phyloP scores from a whole-genome alignment of 768 basidiomycete genomes.

The Hygrophorus pudorinus region DNA sequence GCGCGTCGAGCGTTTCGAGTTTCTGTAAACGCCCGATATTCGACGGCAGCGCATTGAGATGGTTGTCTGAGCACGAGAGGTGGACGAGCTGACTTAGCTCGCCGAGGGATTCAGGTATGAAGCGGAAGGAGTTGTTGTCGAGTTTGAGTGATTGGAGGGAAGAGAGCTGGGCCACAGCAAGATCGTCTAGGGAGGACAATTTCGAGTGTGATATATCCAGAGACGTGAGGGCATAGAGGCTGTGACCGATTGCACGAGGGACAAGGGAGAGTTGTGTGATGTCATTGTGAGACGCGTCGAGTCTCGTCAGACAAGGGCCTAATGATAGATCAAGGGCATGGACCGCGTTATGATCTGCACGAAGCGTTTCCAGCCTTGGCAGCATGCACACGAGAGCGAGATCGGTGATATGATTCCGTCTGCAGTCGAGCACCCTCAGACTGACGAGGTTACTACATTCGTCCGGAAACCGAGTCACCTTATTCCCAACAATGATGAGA shows the following conservation, averaged over 20 bases:
- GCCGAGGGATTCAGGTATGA: constrained; percentile 77
- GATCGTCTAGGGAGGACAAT: constrained; percentile 72
- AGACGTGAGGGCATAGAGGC: constrained; percentile 47
- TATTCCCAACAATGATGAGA: constrained; percentile 81
- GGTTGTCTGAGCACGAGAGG: constrained; percentile 88
- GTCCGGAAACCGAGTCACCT: constrained; percentile 60
- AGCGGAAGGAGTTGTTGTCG: constrained; percentile 79
- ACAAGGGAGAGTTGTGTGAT: constrained; percentile 68
- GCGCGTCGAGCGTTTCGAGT: constrained; percentile 71
- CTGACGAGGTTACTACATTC: constrained; percentile 44
- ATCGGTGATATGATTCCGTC: constrained; percentile 77
- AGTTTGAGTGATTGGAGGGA: constrained; percentile 65
- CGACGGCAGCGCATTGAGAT: constrained; percentile 63
- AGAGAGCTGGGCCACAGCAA: constrained; percentile 60
- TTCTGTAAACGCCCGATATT: constrained; percentile 69
- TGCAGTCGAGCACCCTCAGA: constrained; percentile 69
- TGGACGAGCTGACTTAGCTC: constrained; percentile 58
- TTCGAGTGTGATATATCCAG: constrained; percentile 87
- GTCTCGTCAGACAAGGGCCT: constrained; percentile 49
- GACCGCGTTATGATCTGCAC: constrained; percentile 76
- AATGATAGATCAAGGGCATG: constrained; percentile 73
- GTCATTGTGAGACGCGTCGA: constrained; percentile 83
- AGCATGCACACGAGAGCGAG: constrained; percentile 59
- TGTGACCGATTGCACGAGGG: constrained; percentile 32
- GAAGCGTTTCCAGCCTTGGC: constrained; percentile 55